These are phyloP conservation scores for Plenodomus tracheiphilus DNA, from an alignment of 2,329 filamentous ascomycete species.

Conservation along the genomic window DNA sequence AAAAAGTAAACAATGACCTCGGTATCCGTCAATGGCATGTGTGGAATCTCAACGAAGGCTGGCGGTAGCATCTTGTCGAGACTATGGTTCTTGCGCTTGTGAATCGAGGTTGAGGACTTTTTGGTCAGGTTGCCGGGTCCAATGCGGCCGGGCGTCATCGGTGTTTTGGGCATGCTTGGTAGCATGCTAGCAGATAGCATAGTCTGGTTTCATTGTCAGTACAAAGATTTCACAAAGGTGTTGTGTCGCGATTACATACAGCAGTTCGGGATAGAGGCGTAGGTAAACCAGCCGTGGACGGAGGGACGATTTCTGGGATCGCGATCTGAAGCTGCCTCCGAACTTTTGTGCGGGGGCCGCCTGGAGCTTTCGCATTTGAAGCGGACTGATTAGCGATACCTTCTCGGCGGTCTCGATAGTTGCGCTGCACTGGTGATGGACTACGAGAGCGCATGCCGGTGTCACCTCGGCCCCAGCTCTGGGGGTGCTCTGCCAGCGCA, in stretches of 20 bases:
- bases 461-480: not conserved
- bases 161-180: conserved; percentile 1
- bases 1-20: conserved; percentile 41
- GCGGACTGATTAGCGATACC: not conserved
- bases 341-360: not conserved
- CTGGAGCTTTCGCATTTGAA: not conserved
- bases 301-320: conserved; percentile 2
- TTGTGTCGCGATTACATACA: conserved; percentile 7
- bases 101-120: conserved; percentile 8
- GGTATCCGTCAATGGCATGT: conserved; percentile 30
- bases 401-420: not conserved
- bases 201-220: not conserved
- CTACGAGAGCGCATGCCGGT: not conserved
- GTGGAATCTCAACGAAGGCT: conserved; percentile 15
- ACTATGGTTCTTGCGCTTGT: conserved; percentile 26
- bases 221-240: not conserved
- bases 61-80: conserved; percentile 20
- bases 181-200: not conserved
- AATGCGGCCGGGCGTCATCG: conserved; percentile 14
- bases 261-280: conserved; percentile 8
- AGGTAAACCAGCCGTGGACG: conserved; percentile 2
- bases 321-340: conserved; percentile 16
- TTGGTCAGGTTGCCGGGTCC: conserved; percentile 10
- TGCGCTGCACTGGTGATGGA: conserved; percentile 2
- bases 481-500: not conserved